Conservation (phyloP, 148 eudicot genomes). For the Tetragonia tetragonoides region DNA sequence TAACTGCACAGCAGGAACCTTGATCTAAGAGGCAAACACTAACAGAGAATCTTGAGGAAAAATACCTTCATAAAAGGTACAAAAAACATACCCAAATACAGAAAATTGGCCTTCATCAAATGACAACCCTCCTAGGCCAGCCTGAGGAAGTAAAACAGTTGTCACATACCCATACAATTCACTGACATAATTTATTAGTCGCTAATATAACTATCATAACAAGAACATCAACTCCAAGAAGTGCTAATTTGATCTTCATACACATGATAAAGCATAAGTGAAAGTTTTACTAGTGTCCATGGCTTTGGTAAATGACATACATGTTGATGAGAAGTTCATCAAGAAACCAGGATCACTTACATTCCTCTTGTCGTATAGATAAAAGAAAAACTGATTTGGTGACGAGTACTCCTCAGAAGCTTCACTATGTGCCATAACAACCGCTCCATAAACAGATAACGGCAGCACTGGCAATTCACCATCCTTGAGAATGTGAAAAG, state of each 20-base stretch:
- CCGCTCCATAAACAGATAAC: conserved; percentile 90
- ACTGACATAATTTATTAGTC: too few relatives aligned
- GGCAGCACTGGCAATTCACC: conserved; percentile 99
- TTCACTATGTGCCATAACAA: conserved; percentile 92
- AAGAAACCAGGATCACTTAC: conserved; percentile 45
- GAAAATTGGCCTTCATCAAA: conserved; percentile 99
- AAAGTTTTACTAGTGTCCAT: background rate
- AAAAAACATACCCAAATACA: conserved; percentile 77
- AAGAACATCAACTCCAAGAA: background rate
- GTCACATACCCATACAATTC: background rate
- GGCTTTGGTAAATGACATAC: background rate
- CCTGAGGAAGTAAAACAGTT: conserved; percentile 37
- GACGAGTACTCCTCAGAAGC: conserved; percentile 86
- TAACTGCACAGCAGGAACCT: conserved; percentile 41
- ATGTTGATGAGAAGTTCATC: background rate
- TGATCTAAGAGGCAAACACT: background rate
- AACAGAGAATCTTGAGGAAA: background rate
- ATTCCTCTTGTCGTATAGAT: conserved; percentile 84
- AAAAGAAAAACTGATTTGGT: conserved; percentile 91
- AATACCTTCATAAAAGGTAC: background rate
- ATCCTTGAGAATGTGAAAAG: conserved; percentile 46
- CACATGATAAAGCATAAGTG: background rate
- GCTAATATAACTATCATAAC: too few relatives aligned
- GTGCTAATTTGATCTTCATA: background rate
- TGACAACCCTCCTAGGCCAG: conserved; percentile 94